phyloP scores from a whole-genome alignment of 345 rosid species.

The Cardamine resedifolia region DNA sequence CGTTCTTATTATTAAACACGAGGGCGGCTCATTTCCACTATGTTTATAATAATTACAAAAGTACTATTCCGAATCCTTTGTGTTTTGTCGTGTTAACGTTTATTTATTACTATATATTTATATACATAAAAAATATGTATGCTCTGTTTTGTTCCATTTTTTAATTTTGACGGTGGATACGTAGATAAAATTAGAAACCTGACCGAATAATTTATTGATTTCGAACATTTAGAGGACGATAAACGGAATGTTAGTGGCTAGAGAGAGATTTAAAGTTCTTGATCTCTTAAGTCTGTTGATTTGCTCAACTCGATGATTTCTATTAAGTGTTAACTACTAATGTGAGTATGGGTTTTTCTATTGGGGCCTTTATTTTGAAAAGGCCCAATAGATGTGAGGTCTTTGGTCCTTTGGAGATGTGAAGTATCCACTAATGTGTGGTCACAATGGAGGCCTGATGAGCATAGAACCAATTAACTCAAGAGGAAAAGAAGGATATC shows the following conservation, averaged over 20 bases:
- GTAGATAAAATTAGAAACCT: not conserved
- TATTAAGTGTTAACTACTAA: no score
- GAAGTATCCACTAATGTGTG: not conserved
- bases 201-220: not conserved
- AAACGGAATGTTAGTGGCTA: not conserved
- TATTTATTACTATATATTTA: no score
- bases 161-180: not conserved
- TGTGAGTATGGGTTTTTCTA: no score
- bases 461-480: no score
- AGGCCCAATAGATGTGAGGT: not conserved
- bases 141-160: not conserved
- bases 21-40: slow-evolving; percentile 11
- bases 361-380: not conserved
- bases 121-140: not conserved
- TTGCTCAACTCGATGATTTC: not conserved
- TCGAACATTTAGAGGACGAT: not conserved
- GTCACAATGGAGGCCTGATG: not conserved
- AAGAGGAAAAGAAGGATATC: no score
- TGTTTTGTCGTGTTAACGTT: not conserved
- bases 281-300: no score
- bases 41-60: not conserved
- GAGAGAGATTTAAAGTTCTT: not conserved
- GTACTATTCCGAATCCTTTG: not conserved
- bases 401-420: not conserved
- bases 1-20: slow-evolving; percentile 2